A percentile compares a stretch with the other conserved stretches of the same genome.
phyloP scores from a whole-genome alignment of 306 rosid species.

The Trichosanthes truncata region DNA sequence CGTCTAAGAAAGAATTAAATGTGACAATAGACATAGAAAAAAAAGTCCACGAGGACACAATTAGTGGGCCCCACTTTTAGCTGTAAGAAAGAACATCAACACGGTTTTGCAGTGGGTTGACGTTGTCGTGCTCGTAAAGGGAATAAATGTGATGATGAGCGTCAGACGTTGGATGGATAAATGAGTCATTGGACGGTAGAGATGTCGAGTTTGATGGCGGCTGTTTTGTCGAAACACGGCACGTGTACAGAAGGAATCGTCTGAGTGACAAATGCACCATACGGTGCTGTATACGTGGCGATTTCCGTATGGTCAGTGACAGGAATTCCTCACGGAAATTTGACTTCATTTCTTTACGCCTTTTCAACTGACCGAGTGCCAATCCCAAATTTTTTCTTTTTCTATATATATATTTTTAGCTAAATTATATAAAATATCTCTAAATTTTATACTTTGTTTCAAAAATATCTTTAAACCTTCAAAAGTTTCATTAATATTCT shows the following conservation, averaged over 20 bases:
- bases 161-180: not conserved
- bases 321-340: not conserved
- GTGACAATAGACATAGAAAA: not conserved
- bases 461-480: too few relatives aligned
- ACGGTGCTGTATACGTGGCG: not conserved
- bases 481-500: too few relatives aligned
- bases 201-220: not conserved
- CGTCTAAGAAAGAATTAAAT: not conserved
- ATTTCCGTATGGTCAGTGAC: not conserved
- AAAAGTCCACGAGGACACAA: not conserved
- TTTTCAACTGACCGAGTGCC: not conserved
- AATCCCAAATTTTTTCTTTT: too few relatives aligned
- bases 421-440: too few relatives aligned
- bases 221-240: not conserved
- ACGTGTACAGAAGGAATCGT: not conserved
- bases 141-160: not conserved
- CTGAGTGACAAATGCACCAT: not conserved
- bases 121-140: not conserved
- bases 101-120: not conserved
- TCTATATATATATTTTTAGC: too few relatives aligned
- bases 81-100: slow-evolving; percentile 1
- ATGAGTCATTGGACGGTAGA: not conserved
- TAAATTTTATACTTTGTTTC: too few relatives aligned
- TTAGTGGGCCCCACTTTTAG: not conserved
- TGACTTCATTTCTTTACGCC: not conserved